These are phyloP conservation scores for Crucihimalaya himalaica DNA, from an alignment of 345 rosid genomes.

Conservation along the genomic window DNA sequence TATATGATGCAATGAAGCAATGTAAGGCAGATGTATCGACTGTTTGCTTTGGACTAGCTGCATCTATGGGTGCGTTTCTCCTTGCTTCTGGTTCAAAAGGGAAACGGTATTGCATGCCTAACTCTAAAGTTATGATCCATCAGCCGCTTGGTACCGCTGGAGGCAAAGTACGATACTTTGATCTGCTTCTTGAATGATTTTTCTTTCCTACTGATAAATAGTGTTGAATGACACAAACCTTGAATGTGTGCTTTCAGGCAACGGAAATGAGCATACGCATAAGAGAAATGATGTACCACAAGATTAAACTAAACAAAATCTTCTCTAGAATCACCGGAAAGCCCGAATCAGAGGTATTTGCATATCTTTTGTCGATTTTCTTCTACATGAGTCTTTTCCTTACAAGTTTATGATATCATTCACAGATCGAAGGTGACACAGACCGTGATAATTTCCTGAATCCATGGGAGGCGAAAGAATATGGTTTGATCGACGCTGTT, in stretches of 20 bases:
- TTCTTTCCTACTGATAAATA: neutral
- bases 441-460: conserved; percentile 84
- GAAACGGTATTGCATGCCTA: conserved; percentile 96
- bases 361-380: neutral
- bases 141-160: conserved; percentile 91
- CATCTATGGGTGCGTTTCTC: conserved; percentile 92
- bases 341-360: conserved; percentile 64
- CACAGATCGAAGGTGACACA: conserved; percentile 76
- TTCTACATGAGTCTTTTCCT: neutral
- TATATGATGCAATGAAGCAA: conserved; percentile 94
- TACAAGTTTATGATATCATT: neutral
- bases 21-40: conserved; percentile 97
- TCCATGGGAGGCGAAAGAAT: conserved; percentile 96
- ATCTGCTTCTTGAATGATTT: neutral
- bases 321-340: conserved; percentile 78
- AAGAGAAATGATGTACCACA: conserved; percentile 81
- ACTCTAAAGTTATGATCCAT: conserved; percentile 92
- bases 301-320: conserved; percentile 74
- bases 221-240: neutral
- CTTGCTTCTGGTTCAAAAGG: conserved; percentile 89
- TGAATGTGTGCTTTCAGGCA: conserved; percentile 53
- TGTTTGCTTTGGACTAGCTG: conserved; percentile 89
- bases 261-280: conserved; percentile 68
- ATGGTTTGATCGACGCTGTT: conserved; percentile 79
- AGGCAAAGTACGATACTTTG: conserved; percentile 60